phyloP scores from a whole-genome alignment of 768 basidiomycete genomes.

The Scleroderma bovista region DNA sequence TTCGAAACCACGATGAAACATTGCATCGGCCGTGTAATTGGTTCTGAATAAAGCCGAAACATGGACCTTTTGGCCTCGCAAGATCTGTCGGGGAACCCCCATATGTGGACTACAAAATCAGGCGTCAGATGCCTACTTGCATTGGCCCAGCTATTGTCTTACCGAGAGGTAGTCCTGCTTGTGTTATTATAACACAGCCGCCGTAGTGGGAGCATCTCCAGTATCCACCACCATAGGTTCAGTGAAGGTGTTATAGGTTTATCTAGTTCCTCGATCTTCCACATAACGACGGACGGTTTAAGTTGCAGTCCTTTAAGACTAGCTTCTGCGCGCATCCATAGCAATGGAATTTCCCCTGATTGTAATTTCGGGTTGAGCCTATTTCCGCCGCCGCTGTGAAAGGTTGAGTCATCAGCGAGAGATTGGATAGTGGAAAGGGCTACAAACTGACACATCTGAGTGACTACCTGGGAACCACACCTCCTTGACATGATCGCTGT shows the following conservation, averaged over 20 bases:
- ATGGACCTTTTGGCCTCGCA: slow-evolving; percentile 28
- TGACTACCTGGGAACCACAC: slow-evolving; percentile 40
- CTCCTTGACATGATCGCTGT: slow-evolving; percentile 30
- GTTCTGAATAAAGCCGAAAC: slow-evolving; percentile 26
- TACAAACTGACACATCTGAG: slow-evolving; percentile 32
- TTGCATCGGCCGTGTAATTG: slow-evolving; percentile 23
- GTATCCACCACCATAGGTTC: slow-evolving; percentile 14
- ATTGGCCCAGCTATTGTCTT: neutral
- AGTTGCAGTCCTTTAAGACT: slow-evolving; percentile 19
- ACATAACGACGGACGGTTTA: slow-evolving; percentile 19
- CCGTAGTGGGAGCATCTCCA: slow-evolving; percentile 20
- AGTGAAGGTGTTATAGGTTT: slow-evolving; percentile 16
- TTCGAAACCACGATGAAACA: slow-evolving; percentile 15
- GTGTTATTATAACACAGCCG: slow-evolving; percentile 26
- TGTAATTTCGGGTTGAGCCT: slow-evolving; percentile 22
- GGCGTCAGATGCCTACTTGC: slow-evolving; percentile 6
- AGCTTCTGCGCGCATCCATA: slow-evolving; percentile 30
- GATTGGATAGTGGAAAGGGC: neutral
- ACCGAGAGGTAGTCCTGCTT: slow-evolving; percentile 17
- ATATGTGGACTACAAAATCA: slow-evolving; percentile 18
- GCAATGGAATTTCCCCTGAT: slow-evolving; percentile 22
- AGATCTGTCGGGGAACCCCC: slow-evolving; percentile 20
- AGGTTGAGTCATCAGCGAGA: neutral
- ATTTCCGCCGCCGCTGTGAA: slow-evolving; percentile 23
- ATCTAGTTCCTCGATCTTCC: slow-evolving; percentile 24